Evolutionary conservation across 2,329 filamentous ascomycete species (phyloP).

Genomic region (Phaeosphaeriaceae sp.): DNA sequence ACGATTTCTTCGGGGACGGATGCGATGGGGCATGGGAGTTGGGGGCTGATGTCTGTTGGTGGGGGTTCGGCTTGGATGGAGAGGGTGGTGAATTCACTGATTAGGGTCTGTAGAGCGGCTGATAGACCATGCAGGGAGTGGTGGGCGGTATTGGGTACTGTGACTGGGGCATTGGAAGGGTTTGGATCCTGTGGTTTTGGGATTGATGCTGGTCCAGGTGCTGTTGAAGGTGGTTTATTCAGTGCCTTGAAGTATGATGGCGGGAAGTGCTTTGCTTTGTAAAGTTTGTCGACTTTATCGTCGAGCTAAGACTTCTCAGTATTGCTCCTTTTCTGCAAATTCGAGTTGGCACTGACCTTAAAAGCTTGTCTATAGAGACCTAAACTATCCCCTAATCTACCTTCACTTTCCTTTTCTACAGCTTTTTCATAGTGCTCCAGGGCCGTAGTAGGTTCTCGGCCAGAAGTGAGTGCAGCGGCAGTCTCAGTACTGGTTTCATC

Average conservation of each 20-base stretch:
- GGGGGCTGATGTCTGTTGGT: constrained; percentile 71
- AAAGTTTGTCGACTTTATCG: constrained; percentile 79
- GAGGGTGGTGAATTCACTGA: constrained; percentile 74
- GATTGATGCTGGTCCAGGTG: constrained; percentile 41
- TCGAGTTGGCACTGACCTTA: constrained; percentile 61
- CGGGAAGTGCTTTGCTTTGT: constrained; percentile 91
- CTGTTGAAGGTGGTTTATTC: constrained; percentile 3
- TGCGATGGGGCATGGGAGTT: constrained; percentile 81
- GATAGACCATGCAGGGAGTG: constrained; percentile 63
- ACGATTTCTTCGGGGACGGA: constrained; percentile 83
- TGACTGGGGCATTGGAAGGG: constrained; percentile 58
- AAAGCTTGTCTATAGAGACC: constrained; percentile 90
- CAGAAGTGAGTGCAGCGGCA: constrained; percentile 35
- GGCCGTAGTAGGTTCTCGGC: constrained; percentile 71
- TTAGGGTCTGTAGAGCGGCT: constrained; percentile 69
- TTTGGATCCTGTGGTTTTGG: constrained; percentile 51
- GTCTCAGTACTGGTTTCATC: constrained; percentile 50
- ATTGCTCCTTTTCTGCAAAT: not conserved
- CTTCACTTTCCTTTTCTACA: constrained; percentile 84
- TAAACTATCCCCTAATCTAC: constrained; percentile 87
- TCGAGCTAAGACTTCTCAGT: constrained; percentile 68
- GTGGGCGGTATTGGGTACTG: constrained; percentile 62
- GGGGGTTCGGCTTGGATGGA: constrained; percentile 72
- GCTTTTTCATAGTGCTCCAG: constrained; percentile 93
- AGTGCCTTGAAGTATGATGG: constrained; percentile 56